Evolutionary conservation across 2,329 filamentous ascomycete genomes (phyloP), one percentile per base, ranked within the genome.

Genomic region (Calycina marina): DNA sequence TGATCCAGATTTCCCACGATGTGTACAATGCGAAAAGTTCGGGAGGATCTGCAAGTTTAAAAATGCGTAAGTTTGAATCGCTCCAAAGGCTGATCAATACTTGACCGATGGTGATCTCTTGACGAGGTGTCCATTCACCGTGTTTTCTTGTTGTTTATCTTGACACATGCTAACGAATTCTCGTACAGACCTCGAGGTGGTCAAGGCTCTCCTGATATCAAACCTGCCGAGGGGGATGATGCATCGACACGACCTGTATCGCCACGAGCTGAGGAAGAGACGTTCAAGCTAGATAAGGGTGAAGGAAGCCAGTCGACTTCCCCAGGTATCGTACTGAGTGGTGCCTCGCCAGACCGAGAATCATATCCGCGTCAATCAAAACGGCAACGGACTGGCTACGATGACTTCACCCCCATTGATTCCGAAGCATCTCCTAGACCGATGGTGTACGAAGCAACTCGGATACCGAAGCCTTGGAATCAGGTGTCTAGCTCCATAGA

Each of bases 21-120:
- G 86, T 47, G 71, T 86, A 33, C 85, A 93, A 57, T 94, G 86
- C 54, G 79, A 90, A 52, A 93, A 93, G 59, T 88, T 88, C 50
- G 83, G 85, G 35, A 70, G 83, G 29, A 65, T 78, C 12, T 93
- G 86, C 68, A 77, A 77, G 56, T 85, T 84, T 50, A 81, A 83
- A 57, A 82, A 80, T 57, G 81, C 81, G 80, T 88, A 61, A 72
- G 77, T 24, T 34, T 10, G 14, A 24, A 24, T 8, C 20, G 20
- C 27, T 27, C 10, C 22, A 8, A 27, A 32, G 4, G 10, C 15
- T 22, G 18, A 15, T 14, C n/a, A 31, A 2, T 22, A 22, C 8
- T 9, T 22, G 20, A 22, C n/a, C 20, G 8, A n/a, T 22, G 20
- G 8, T 22, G 20, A n/a, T 3, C 20, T 22, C 20, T 22, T n/a